These are phyloP conservation scores for Colletotrichum falcatum DNA, from an alignment of 2,329 filamentous ascomycete genomes.

Conservation along the genomic window DNA sequence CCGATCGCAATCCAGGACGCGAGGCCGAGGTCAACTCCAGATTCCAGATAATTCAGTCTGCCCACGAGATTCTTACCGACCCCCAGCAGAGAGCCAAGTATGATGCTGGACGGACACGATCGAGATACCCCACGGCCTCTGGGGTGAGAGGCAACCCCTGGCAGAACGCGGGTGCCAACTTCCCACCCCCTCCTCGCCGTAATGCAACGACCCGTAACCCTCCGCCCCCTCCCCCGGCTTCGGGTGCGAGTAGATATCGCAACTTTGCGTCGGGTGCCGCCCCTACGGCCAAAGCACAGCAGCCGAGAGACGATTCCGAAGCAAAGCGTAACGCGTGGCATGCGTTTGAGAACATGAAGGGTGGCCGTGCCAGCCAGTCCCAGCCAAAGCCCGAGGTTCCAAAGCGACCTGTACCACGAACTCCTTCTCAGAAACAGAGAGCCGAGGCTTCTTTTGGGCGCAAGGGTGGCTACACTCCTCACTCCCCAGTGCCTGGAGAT, in stretches of 20 bases:
- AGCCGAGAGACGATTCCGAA: slow-evolving; percentile 48
- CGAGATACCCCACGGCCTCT: slow-evolving; percentile 60
- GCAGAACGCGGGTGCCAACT: slow-evolving; percentile 62
- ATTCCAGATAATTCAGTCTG: slow-evolving; percentile 88
- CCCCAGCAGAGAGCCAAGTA: slow-evolving; percentile 64
- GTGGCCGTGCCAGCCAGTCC: slow-evolving; percentile 51
- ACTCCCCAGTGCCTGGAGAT: slow-evolving; percentile 61
- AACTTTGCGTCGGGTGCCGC: slow-evolving; percentile 57
- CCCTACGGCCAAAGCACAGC: slow-evolving; percentile 56
- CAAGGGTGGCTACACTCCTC: slow-evolving; percentile 62
- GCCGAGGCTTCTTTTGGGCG: slow-evolving; percentile 68
- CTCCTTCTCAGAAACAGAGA: slow-evolving; percentile 65
- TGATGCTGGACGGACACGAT: slow-evolving; percentile 59
- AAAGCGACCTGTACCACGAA: slow-evolving; percentile 58
- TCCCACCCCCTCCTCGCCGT: slow-evolving; percentile 62
- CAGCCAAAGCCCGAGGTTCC: slow-evolving; percentile 47
- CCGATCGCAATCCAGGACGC: slow-evolving; percentile 87
- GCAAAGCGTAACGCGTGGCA: slow-evolving; percentile 56
- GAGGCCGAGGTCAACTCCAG: slow-evolving; percentile 83
- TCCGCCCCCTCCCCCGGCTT: slow-evolving; percentile 44
- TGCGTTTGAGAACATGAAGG: slow-evolving; percentile 58
- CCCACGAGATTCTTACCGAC: slow-evolving; percentile 78
- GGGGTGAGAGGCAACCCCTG: slow-evolving; percentile 70
- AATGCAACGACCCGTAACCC: slow-evolving; percentile 47
- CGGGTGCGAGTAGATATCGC: slow-evolving; percentile 60